Evolutionary conservation across 2,329 filamentous ascomycete species (phyloP).

Genomic region (Penicillium sp.): DNA sequence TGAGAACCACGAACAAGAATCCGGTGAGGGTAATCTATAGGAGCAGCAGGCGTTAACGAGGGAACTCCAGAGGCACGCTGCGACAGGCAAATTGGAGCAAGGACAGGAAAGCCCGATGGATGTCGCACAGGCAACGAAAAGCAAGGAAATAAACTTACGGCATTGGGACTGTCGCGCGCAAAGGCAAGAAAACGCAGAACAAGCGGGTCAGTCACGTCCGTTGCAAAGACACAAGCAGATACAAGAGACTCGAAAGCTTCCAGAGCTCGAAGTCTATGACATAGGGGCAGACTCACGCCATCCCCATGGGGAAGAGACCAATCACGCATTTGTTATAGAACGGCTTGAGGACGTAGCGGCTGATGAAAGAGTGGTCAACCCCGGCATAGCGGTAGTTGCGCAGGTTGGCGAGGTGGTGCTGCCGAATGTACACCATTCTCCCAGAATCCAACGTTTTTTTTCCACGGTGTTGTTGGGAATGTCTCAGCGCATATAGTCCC

Average conservation of each 20-base stretch:
- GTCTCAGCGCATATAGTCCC: conserved; percentile 4
- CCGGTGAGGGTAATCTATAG: conserved; percentile 78
- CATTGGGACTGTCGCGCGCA: conserved; percentile 44
- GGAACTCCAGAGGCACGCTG: too few species aligned
- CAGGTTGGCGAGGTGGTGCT: conserved; percentile 81
- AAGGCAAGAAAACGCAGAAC: conserved; percentile 10
- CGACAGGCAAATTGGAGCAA: too few species aligned
- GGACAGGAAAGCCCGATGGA: too few species aligned
- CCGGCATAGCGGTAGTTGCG: conserved; percentile 93
- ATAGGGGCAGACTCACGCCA: conserved; percentile 66
- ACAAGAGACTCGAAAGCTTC: conserved; percentile 3
- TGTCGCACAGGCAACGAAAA: too few species aligned
- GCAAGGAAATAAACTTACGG: conserved; percentile 37
- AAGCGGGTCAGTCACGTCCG: conserved; percentile 8
- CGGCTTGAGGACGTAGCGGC: conserved; percentile 91
- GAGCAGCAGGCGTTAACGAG: too few species aligned
- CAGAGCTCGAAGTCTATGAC: too few species aligned
- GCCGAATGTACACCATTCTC: conserved; percentile 88
- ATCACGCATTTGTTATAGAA: conserved; percentile 97
- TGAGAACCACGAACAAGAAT: conserved; percentile 83
- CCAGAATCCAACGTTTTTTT: background rate
- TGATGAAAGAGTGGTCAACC: conserved; percentile 85
- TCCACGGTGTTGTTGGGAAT: background rate
- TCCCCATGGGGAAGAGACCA: conserved; percentile 88
- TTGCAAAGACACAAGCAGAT: background rate